Conservation (phyloP, 306 rosid genomes). For the Trifolium fragiferum region DNA sequence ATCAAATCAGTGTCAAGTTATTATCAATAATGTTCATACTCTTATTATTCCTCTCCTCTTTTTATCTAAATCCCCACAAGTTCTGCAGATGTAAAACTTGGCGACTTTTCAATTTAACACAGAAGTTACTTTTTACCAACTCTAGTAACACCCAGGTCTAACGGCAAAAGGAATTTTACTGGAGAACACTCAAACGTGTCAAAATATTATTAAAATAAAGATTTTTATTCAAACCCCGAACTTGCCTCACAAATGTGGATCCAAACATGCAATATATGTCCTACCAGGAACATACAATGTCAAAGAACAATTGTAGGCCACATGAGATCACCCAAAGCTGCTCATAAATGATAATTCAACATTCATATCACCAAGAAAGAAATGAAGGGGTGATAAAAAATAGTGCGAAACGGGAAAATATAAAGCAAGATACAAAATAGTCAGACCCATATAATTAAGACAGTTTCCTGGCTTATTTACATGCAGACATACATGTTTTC, state of each 20-base stretch:
- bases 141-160: not conserved
- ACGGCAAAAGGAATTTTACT: not conserved
- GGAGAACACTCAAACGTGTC: not conserved
- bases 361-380: not conserved
- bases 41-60: no score
- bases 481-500: conserved; percentile 15
- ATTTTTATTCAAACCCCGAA: not conserved
- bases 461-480: conserved; percentile 1
- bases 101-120: not conserved
- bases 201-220: not conserved
- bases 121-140: not conserved
- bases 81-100: not conserved
- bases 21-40: no score
- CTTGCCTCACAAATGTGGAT: conserved; percentile 4
- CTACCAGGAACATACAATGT: not conserved
- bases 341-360: not conserved
- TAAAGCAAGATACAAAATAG: not conserved
- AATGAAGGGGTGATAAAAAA: not conserved
- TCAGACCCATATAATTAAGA: not conserved
- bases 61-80: no score
- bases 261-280: not conserved
- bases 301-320: conserved; percentile 5
- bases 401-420: not conserved
- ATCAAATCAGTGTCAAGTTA: no score
- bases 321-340: not conserved